Evolutionary conservation across 768 basidiomycete genomes (phyloP), one percentile per base, ranked within the genome.

Genomic region (Pilatotrama ljubarskyi): DNA sequence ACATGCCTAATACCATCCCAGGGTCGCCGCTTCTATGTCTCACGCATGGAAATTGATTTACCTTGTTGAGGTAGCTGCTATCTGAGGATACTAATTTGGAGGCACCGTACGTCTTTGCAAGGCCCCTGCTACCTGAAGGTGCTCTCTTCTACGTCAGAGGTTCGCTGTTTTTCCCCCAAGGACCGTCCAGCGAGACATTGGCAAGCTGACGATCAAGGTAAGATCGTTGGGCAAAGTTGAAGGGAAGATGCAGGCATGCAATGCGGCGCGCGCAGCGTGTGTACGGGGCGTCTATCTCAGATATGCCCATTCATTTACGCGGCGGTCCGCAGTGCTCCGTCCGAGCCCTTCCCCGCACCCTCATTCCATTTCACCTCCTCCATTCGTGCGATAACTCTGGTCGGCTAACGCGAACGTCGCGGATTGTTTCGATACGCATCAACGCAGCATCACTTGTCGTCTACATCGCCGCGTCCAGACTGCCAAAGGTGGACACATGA

Each of bases 231-330:
- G 29, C 29, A 32, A 32, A 32, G 29, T 32, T 32, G 29, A 32
- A 32, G 29, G 29, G 29, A 32, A 32, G 29, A 10, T 32, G 29
- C n/a, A n/a, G n/a, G n/a, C n/a, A n/a, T n/a, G n/a, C 5, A 32
- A 32, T 32, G 29, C 29, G 29, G 29, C 29, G 29, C 29, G 29
- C 29, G 29, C 29, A 32, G 29, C 29, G 29, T 48, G 26, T 17
- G 25, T 17, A 8, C 11, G 32, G 37, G 47, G 55, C 47, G 55
- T 50, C 48, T 50, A 57, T 57, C 55, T 49, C 17, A 49, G 55
- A 57, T 57, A 41, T 37, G 29, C 7, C 32, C 36, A 42, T 49
- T 54, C 52, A 50, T 60, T 53, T 54, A 60, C n/a, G 37, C 59
- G 52, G 38, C 59, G 59, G 52, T 49, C 59, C 59, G 59, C 37